A percentile compares a stretch with the other conserved stretches of the same genome.
Evolutionary conservation across 1,284 basidiomycete species (phyloP).

Genomic region (Cutaneotrichosporon arboriforme): DNA sequence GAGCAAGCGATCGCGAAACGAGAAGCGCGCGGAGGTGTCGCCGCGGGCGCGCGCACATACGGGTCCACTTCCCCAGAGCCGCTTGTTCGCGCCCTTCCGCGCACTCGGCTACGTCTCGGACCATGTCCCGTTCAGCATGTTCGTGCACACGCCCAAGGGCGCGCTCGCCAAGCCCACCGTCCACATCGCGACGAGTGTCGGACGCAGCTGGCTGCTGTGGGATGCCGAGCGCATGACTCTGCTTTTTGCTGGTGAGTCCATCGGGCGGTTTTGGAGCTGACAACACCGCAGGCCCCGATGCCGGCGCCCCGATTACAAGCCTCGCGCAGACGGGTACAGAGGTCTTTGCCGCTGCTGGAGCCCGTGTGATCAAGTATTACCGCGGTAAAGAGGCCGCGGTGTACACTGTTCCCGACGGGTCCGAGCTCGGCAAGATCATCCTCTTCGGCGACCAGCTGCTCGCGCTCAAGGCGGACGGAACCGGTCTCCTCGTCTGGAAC

Average conservation of each 20-base stretch:
- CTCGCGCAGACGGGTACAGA: conserved; percentile 79
- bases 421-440: conserved; percentile 53
- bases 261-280: background rate
- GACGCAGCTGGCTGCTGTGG: conserved; percentile 92
- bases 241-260: conserved; percentile 77
- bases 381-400: conserved; percentile 68
- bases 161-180: conserved; percentile 73
- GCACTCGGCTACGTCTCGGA: conserved; percentile 91
- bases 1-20: conserved; percentile 17
- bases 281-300: conserved; percentile 71
- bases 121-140: conserved; percentile 80
- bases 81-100: conserved; percentile 88
- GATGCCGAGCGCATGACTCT: conserved; percentile 88
- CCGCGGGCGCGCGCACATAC: background rate
- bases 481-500: conserved; percentile 76
- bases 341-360: conserved; percentile 73
- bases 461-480: conserved; percentile 72
- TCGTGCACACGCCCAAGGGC: conserved; percentile 80
- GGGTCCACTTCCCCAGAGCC: conserved; percentile 21
- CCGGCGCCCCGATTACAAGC: conserved; percentile 64
- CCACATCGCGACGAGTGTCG: conserved; percentile 81
- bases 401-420: conserved; percentile 31
- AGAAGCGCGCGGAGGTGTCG: background rate
- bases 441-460: conserved; percentile 76
- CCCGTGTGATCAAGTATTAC: conserved; percentile 67